Evolutionary conservation across 441 rosid species (phyloP).

Genomic region (Euphorbia corollata): DNA sequence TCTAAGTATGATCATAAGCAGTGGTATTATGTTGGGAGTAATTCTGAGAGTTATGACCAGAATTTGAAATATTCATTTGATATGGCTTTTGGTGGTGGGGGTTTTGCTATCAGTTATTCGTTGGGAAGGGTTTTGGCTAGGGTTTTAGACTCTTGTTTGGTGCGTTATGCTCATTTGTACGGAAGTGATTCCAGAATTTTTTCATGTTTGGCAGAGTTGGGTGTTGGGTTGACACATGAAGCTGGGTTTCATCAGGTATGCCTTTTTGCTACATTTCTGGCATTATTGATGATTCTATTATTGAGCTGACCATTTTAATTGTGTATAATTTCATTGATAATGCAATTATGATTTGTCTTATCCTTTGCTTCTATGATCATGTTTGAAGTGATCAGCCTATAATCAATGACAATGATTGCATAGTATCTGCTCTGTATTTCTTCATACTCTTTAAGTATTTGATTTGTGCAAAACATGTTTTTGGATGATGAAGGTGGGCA

Average conservation of each 20-base stretch:
- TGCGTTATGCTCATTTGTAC: conserved; percentile 65
- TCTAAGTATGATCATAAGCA: conserved; percentile 64
- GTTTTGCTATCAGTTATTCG: conserved; percentile 67
- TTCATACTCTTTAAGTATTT: background rate
- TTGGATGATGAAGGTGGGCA: conserved; percentile 2
- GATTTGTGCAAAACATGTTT: background rate
- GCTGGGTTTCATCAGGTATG: conserved; percentile 87
- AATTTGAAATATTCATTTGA: conserved; percentile 62
- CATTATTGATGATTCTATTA: background rate
- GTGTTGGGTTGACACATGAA: conserved; percentile 73
- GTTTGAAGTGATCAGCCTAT: background rate
- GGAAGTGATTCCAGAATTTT: conserved; percentile 78
- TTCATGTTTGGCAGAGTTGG: conserved; percentile 85
- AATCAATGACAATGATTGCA: background rate
- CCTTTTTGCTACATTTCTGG: background rate
- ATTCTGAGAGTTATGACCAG: conserved; percentile 77
- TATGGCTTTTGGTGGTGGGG: conserved; percentile 94
- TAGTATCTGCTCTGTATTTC: background rate
- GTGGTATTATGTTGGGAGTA: conserved; percentile 73
- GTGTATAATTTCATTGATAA: background rate
- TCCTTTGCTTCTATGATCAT: background rate
- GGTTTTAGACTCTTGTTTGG: conserved; percentile 72
- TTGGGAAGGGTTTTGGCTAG: conserved; percentile 53
- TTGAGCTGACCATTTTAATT: background rate
- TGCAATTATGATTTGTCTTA: background rate